Evolutionary conservation across 768 basidiomycete genomes (phyloP).

Genomic region (Flagelloscypha sp.): DNA sequence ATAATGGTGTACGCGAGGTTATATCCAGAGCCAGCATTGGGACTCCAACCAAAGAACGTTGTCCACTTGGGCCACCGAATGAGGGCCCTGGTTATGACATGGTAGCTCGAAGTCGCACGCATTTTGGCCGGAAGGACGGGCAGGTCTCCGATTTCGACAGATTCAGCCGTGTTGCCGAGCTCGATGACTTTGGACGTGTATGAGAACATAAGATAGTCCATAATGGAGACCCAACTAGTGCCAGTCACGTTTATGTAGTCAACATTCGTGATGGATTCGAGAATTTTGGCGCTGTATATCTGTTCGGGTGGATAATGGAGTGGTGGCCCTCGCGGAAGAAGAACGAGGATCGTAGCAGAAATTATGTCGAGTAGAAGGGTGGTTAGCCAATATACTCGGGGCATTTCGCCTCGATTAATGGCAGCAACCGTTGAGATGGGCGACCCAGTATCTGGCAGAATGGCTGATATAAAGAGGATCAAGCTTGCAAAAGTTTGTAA

Average conservation of each 20-base stretch:
- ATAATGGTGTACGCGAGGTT: constrained; percentile 52
- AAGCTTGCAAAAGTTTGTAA: constrained; percentile 42
- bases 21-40: constrained; percentile 57
- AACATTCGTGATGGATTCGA: constrained; percentile 50
- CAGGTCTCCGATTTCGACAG: constrained; percentile 80
- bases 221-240: constrained; percentile 45
- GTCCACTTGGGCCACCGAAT: no score
- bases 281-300: constrained; percentile 68
- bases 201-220: constrained; percentile 70
- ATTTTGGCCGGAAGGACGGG: constrained; percentile 72
- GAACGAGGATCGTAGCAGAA: constrained; percentile 28
- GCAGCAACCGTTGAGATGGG: constrained; percentile 22
- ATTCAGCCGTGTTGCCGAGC: constrained; percentile 67
- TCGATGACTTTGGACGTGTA: constrained; percentile 84
- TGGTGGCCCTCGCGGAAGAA: constrained; percentile 68
- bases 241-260: constrained; percentile 73
- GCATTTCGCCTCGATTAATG: no score
- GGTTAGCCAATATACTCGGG: constrained; percentile 49
- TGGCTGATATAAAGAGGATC: constrained; percentile 38
- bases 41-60: no score
- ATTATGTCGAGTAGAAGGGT: constrained; percentile 42
- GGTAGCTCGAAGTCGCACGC: constrained; percentile 58
- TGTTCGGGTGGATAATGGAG: constrained; percentile 65
- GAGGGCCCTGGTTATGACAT: no score
- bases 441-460: constrained; percentile 44